Percentiles rank a stretch among this genome's conserved stretches.
Evolutionary conservation across 352 stramenopile species (phyloP).

Genomic region (Pythium dissimile): DNA sequence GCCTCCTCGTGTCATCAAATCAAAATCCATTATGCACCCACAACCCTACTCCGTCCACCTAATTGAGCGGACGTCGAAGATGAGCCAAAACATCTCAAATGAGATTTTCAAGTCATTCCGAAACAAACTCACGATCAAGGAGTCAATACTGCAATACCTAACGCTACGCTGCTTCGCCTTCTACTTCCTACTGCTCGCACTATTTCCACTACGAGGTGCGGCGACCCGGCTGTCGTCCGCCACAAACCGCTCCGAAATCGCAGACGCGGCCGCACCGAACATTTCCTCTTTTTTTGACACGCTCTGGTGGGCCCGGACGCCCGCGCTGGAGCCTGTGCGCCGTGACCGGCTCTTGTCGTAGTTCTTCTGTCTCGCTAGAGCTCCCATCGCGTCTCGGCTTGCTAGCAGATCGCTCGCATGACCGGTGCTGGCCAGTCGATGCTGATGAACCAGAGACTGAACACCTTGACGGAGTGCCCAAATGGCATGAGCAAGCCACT

Average conservation of each 20-base stretch:
- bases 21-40: not conserved
- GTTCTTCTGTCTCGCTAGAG: conserved; percentile 9
- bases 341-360: conserved; percentile 44
- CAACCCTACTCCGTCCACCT: not conserved
- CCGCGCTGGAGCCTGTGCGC: conserved; percentile 58
- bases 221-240: conserved; percentile 32
- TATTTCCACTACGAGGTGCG: not conserved
- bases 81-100: not conserved
- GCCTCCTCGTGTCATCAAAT: no score
- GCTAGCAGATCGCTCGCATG: conserved; percentile 48
- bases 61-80: not conserved
- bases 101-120: not conserved
- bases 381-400: conserved; percentile 23
- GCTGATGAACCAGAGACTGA: conserved; percentile 69
- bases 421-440: conserved; percentile 60
- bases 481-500: conserved; percentile 64
- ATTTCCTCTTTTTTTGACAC: conserved; percentile 85
- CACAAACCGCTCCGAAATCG: conserved; percentile 75
- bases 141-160: not conserved
- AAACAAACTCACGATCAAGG: not conserved
- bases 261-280: conserved; percentile 73
- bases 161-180: not conserved
- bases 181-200: not conserved
- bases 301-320: conserved; percentile 55
- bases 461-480: conserved; percentile 65